phyloP scores from a whole-genome alignment of 1,284 basidiomycete species.

The Boletus smithii region DNA sequence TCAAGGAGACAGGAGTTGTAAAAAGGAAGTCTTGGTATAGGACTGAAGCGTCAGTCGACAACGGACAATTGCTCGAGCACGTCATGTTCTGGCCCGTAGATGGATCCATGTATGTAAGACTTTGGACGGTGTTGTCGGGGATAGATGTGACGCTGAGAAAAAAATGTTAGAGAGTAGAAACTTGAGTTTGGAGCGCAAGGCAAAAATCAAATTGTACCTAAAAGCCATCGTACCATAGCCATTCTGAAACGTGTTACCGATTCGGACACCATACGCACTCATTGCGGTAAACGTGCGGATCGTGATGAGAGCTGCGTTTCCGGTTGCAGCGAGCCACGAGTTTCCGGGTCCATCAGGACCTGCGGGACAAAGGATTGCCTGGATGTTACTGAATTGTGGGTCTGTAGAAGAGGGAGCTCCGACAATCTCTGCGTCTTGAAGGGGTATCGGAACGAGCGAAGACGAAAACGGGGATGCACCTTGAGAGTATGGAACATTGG shows the following conservation, averaged over 20 bases:
- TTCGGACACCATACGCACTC: constrained; percentile 74
- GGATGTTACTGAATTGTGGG: constrained; percentile 64
- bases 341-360: constrained; percentile 76
- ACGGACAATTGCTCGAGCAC: constrained; percentile 69
- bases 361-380: constrained; percentile 80
- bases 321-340: constrained; percentile 82
- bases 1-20: constrained; percentile 56
- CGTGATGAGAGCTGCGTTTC: constrained; percentile 67
- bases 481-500: constrained; percentile 70
- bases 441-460: constrained; percentile 84
- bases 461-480: constrained; percentile 85
- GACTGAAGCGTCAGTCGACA: constrained; percentile 69
- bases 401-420: constrained; percentile 70
- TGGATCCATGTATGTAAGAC: constrained; percentile 77
- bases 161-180: constrained; percentile 7
- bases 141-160: constrained; percentile 70
- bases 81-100: constrained; percentile 68
- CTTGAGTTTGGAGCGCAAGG: no score
- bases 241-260: constrained; percentile 86
- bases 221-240: constrained; percentile 83
- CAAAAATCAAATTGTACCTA: constrained; percentile 50
- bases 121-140: constrained; percentile 82
- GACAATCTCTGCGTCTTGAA: constrained; percentile 62
- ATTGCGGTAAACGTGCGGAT: constrained; percentile 72
- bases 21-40: constrained; percentile 91